phyloP scores from a whole-genome alignment of 2,329 filamentous ascomycete genomes.

The Achaetomium macrosporum region DNA sequence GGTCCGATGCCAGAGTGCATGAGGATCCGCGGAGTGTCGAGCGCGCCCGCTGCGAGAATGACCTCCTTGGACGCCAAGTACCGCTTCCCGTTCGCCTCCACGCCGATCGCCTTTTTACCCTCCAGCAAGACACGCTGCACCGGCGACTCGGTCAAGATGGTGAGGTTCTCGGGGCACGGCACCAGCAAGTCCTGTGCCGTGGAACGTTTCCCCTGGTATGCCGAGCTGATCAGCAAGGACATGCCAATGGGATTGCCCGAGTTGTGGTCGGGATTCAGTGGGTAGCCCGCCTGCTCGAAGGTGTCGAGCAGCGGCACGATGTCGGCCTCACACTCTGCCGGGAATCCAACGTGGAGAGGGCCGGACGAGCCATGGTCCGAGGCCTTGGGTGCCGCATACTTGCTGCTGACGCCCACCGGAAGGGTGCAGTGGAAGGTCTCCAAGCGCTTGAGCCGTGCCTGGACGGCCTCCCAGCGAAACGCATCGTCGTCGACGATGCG shows the following conservation, averaged over 20 bases:
- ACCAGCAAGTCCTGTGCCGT: constrained; percentile 47
- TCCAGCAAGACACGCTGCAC: constrained; percentile 40
- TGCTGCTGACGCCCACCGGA: constrained; percentile 32
- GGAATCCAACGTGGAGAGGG: constrained; percentile 43
- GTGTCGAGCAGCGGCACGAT: constrained; percentile 40
- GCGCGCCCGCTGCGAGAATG: constrained; percentile 37
- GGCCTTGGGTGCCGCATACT: constrained; percentile 42
- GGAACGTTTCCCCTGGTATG: constrained; percentile 41
- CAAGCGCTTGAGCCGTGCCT: constrained; percentile 44
- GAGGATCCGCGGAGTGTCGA: constrained; percentile 39
- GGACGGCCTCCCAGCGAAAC: constrained; percentile 50
- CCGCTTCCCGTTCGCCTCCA: constrained; percentile 10
- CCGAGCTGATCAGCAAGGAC: constrained; percentile 44
- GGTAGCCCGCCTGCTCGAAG: constrained; percentile 43
- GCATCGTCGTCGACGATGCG: constrained; percentile 47
- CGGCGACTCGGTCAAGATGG: constrained; percentile 42
- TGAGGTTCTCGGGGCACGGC: constrained; percentile 44
- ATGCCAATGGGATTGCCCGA: constrained; percentile 54
- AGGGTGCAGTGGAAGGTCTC: constrained; percentile 46
- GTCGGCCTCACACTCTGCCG: constrained; percentile 44
- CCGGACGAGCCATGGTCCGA: constrained; percentile 46
- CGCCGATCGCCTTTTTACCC: constrained; percentile 11
- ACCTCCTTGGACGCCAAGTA: constrained; percentile 37
- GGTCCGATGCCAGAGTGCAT: constrained; percentile 43
- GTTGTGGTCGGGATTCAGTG: constrained; percentile 50